Base-by-base conservation (phyloP, 1,139 yeast genomes). In the Wickerhamomyces sp. region DNA sequence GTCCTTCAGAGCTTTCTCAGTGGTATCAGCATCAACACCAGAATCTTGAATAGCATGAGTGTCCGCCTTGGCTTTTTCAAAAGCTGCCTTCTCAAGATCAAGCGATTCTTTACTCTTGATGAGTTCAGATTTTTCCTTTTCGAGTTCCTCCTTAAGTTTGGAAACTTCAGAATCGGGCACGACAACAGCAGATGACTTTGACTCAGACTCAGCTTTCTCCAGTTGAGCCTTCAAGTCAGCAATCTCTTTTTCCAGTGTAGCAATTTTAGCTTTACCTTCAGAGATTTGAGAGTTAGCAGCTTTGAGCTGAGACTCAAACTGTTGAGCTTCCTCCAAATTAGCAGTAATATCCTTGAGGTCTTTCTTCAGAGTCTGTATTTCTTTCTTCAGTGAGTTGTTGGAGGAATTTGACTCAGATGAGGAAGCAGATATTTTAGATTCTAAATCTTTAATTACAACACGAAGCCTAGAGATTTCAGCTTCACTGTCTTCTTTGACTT, bases 361-460 rank as follows among this genome's bases (percentile, higher is more conserved):
- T 27, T 43, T 41, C 41, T 64, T 64, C 45, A 73, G 57, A 9
- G 52, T 45, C 11, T 53, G 59, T 33, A 68, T 58, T 43, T 66
- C 41, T 29, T 49, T 42, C 27, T 46, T 42, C 10, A 10, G 31
- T 11, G 37, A 42, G 29, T 42, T 46, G 14, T 30, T 14, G 6
- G 23, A 27, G 23, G 40, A 27, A 13, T 23, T 34, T 23, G 38
- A 7, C 14, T 30, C 38, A 18, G 35, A 34, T 8, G 23, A 7
- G 3, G 39, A 13, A 11, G 40, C 40, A 23, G 33, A 37, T 37
- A 45, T 15, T 14, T 46, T 44, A 7, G 39, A 46, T 37, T 46
- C 43, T n/a, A 52, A 42, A 4, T 49, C 51, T 26, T 47, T 42
- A 4, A 57, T 18, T 32, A 51, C 49, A 2, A 41, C 34, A 30